Conservation (phyloP, 768 basidiomycete genomes). For the Suillus sp. region DNA sequence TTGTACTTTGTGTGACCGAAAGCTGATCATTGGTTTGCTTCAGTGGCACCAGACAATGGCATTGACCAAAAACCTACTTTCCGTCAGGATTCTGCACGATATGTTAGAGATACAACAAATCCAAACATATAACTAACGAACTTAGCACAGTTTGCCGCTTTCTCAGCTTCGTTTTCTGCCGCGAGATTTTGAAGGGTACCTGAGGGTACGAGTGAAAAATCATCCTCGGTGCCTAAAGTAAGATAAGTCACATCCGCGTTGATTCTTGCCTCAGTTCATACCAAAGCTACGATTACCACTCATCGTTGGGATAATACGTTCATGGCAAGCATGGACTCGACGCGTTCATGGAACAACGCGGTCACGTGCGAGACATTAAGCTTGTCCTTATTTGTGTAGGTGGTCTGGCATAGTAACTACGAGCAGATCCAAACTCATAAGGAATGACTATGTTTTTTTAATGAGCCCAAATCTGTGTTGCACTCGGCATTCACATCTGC, state of each 20-base stretch:
- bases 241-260: background rate
- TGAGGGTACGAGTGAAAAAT: background rate
- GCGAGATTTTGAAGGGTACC: background rate
- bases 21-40: conserved; percentile 41
- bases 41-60: background rate
- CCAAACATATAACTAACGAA: background rate
- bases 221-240: background rate
- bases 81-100: conserved; percentile 23
- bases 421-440: conserved; percentile 15
- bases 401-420: too few relatives aligned
- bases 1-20: conserved; percentile 72
- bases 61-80: conserved; percentile 22
- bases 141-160: background rate
- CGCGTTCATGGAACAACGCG: background rate
- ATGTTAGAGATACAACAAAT: background rate
- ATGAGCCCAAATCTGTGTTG: conserved; percentile 11
- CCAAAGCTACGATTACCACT: background rate
- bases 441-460: background rate
- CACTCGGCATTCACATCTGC: conserved; percentile 29
- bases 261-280: background rate
- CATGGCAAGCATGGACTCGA: background rate
- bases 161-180: background rate
- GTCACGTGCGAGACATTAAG: conserved; percentile 1
- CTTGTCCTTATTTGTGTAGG: background rate
- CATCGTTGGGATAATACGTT: background rate